Conservation (phyloP, 176 grass and related monocot genomes). For the Musa itinerans region DNA sequence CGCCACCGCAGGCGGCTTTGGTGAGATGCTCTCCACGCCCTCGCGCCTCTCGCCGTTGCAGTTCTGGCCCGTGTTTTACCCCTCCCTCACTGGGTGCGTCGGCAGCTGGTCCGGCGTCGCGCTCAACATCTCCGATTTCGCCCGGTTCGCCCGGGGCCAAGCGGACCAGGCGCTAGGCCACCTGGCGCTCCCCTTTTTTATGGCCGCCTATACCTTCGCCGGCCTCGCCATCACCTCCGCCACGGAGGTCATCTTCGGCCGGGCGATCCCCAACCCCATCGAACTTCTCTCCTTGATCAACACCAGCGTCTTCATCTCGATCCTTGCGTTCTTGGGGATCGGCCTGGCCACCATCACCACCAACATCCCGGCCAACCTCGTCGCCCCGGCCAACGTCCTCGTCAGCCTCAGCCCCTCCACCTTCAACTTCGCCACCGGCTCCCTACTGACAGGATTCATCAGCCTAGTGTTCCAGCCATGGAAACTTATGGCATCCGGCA, state of each 20-base stretch:
- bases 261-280: conserved; percentile 27
- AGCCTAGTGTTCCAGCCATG: conserved; percentile 33
- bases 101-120: conserved; percentile 16
- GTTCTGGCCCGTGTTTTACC: conserved; percentile 30
- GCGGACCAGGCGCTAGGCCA: conserved; percentile 28
- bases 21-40: conserved; percentile 25
- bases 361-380: conserved; percentile 37
- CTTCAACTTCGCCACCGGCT: conserved; percentile 26
- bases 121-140: conserved; percentile 35
- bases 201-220: conserved; percentile 20
- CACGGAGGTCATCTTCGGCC: conserved; percentile 26
- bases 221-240: conserved; percentile 30
- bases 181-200: conserved; percentile 24
- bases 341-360: conserved; percentile 28
- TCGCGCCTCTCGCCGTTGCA: conserved; percentile 13
- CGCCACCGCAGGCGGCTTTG: conserved; percentile 26
- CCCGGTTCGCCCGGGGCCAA: conserved; percentile 20
- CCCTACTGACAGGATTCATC: conserved; percentile 12
- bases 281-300: conserved; percentile 25
- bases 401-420: conserved; percentile 27
- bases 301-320: not conserved
- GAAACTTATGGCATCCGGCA: conserved; percentile 25
- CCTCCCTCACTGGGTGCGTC: conserved; percentile 32
- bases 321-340: conserved; percentile 26
- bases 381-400: conserved; percentile 29